Base-by-base conservation (phyloP, 768 basidiomycete species). In the Pleurotus tuoliensis region DNA sequence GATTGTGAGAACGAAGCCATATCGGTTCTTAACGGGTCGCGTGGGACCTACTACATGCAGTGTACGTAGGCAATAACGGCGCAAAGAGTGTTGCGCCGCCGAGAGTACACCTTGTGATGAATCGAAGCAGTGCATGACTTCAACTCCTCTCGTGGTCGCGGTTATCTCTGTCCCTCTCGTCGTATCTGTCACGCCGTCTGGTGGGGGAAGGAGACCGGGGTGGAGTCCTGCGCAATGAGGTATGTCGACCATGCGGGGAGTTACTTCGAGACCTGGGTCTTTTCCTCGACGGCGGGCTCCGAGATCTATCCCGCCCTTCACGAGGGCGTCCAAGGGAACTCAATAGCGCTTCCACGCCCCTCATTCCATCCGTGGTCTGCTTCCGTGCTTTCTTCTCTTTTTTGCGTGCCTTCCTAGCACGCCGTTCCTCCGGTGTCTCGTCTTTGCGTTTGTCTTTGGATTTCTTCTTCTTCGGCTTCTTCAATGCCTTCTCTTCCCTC, bases 401-500 rank as follows among this genome's bases (percentile, higher is more conserved):
- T 71, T 85, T 94, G 58, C 81, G 79, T 45, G 85, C 89, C 69
- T 90, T 94, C 56, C 90, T 73, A 3, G 81, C 86, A 22, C 76
- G 80, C 43, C 87, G 84, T 71, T 92, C 92, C 65, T 89, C 90
- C 4, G 84, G 87, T 3, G 87, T 90, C 68, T 92, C 88, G 64
- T 87, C 79, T 63, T 87, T 87, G 63, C 77, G 83, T 67, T 83
- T 88, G 49, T 77, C 74, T 67, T 89, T 90, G 18, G 80, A 77
- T 64, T 85, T 87, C 4, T 70, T 66, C 62, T 82, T 82, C 62
- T 84, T 87, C 49, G 70, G 66, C 65, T 87, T 86, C 72, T 87
- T 88, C 57, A 77, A 71, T 2, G 79, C 83, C 61, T 86, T 89
- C 65, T 83, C 82, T 66, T 92, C 90, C 62, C 74, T 82, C 63